These are phyloP conservation scores for Colletotrichum sp. DNA, from an alignment of 2,329 filamentous ascomycete species.

Conservation along the genomic window DNA sequence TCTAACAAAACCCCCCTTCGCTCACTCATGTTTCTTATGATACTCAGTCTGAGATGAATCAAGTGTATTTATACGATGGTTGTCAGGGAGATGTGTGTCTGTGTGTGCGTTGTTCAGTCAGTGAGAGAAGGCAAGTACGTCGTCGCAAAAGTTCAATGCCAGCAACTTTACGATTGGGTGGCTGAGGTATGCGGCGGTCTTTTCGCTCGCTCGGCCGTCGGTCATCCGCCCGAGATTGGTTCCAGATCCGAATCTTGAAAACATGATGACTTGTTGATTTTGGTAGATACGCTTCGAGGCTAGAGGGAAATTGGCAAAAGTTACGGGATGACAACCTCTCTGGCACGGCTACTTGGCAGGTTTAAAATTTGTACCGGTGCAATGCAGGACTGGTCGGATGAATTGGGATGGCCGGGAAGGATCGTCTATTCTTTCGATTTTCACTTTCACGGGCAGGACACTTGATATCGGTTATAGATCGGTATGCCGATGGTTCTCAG, in stretches of 20 bases:
- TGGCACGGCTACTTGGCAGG: neutral
- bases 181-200: neutral
- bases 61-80: constrained; percentile 13
- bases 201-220: neutral
- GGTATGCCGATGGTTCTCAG: neutral
- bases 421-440: neutral
- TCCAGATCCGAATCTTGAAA: neutral
- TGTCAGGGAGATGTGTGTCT: neutral
- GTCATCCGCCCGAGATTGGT: neutral
- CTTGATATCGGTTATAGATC: neutral
- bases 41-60: constrained; percentile 17
- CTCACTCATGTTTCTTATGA: constrained; percentile 7
- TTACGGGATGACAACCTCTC: neutral
- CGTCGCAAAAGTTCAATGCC: neutral
- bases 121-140: neutral
- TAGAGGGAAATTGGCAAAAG: neutral
- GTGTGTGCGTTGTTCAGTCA: neutral
- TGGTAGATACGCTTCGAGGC: neutral
- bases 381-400: neutral
- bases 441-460: neutral
- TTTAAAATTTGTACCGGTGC: neutral
- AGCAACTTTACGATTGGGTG: neutral
- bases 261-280: neutral
- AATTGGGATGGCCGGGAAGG: neutral
- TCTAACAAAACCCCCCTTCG: neutral